Evolutionary conservation across 768 basidiomycete genomes (phyloP), one percentile per base, ranked within the genome.

Genomic region (Tulasnella calospora): DNA sequence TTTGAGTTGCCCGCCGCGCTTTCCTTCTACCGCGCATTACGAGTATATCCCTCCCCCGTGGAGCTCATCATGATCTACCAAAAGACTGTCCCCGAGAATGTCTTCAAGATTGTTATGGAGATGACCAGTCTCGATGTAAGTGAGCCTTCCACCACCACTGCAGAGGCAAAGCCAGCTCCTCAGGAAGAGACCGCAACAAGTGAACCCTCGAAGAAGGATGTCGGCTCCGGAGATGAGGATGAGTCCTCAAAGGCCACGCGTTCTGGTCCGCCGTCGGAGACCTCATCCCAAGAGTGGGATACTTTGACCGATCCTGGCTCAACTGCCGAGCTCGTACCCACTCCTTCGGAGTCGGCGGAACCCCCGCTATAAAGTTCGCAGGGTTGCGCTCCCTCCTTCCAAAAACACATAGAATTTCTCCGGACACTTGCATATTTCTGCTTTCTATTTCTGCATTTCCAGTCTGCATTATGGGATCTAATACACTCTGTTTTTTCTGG

Each of bases 41-140:
- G 92, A 76, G 95, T 98, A 46, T 99, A 99, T 86, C 98, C 98
- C 73, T 90, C 93, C 40, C 95, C 96, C 0, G 90, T 95, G 41
- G 98, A 99, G 84, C 90, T 99, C 81, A 92, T 99, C 82, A 90
- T 92, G 84, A 96, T 99, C 80, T 97, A 98, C 82, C 91, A 98
- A 85, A 92, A 93, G 85, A 96, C 95, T 44, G 90, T 97, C 40
- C 93, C 94, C 3, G 88, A 89, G 36, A 88, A 90, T 47, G 87
- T 95, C 72, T 94, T 95, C 86, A 92, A 94, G 86, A 85, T 92
- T 79, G 88, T 96, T 74, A 90, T 95, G 88, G 90, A 95, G 82
- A 87, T 98, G 85, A 93, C 91, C 81, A 92, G 92, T 80, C 84
- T 95, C 87, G 94, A 96, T 87, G 94, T 95, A 87, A 94, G 94